These are phyloP conservation scores for Anethum foeniculum DNA, from an alignment of 140 eudicot genomes.

Conservation along the genomic window DNA sequence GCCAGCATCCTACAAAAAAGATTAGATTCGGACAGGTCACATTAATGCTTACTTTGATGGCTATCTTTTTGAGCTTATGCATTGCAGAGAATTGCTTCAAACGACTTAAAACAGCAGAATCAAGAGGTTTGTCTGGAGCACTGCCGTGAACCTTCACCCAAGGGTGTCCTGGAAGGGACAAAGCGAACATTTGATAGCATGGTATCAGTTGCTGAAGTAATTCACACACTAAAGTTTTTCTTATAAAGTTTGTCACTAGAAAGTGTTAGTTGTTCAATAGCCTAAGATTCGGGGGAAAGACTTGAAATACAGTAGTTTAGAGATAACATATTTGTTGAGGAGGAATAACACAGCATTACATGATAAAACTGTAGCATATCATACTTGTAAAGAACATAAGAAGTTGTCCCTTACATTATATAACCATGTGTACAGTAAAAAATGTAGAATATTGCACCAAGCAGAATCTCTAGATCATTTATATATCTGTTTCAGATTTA, in stretches of 20 bases:
- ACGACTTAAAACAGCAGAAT: constrained; percentile 77
- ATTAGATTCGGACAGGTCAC: background rate
- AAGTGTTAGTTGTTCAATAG: background rate
- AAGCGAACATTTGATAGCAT: constrained; percentile 11
- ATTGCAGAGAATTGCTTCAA: constrained; percentile 84
- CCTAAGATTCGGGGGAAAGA: background rate
- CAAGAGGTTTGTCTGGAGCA: constrained; percentile 98
- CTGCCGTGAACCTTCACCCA: constrained; percentile 73
- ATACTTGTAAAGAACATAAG: background rate
- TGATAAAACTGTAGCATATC: background rate
- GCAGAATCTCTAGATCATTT: background rate
- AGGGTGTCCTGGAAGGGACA: constrained; percentile 61
- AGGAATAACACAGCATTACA: background rate
- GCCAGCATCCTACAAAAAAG: background rate
- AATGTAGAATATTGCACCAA: background rate
- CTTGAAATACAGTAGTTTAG: background rate
- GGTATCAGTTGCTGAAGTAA: background rate
- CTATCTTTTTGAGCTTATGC: constrained; percentile 91
- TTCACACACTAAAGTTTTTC: background rate
- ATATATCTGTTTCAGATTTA: background rate
- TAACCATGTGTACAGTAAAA: background rate
- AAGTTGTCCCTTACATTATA: background rate
- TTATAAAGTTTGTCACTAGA: background rate
- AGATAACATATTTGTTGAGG: background rate
- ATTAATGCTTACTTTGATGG: constrained; percentile 48